Evolutionary conservation across 2,329 filamentous ascomycete species (phyloP), one percentile per base, ranked within the genome.

Genomic region (Ramularia collo-cygni): DNA sequence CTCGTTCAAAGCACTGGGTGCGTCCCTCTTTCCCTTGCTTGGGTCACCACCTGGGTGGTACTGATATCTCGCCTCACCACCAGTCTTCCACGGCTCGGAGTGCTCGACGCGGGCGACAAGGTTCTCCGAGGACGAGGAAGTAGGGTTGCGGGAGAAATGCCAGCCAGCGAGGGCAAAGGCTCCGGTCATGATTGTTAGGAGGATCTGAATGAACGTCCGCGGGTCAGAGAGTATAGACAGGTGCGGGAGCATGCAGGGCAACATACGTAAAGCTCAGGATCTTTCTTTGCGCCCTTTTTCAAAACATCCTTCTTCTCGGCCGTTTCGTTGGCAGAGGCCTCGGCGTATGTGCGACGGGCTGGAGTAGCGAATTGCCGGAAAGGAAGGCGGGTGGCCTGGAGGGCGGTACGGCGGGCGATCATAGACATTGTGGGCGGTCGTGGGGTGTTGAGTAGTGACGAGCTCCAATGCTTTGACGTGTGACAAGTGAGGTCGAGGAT

Each of bases 1-100:
- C 51, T 84, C 85, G 76, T 98, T 95, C 69, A 98, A 71, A 50
- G 92, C 92, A 66, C 86, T 94, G 53, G 92, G 92, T 47, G 92
- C 92, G 60, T 95, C 86, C 72, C 83, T 87, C 64, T 85, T 83
- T 47, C 77, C 70, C 61, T 81, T 74, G 67, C 61, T 80, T 61
- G 75, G 68, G 69, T 96, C 86, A 57, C 89, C 92, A 57, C 86
- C 85, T 44, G 89, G 89, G 73, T 75, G 70, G 60, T 74, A 76
- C 54, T 73, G 67, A 63, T 84, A 85, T 62, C 80, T 79, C 65
- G 72, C 81, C 43, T 70, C 53, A 30, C 66, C 60, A 46, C 69
- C 78, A 46, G 76, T 76, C 68, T 98, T 83, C 92, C 92, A 98
- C 49, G 92, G 90, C 83, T 93, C 93, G 60, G 83, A 81, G 64